phyloP scores from a whole-genome alignment of 805 yeast genomes.

The Ogataea ganodermae region DNA sequence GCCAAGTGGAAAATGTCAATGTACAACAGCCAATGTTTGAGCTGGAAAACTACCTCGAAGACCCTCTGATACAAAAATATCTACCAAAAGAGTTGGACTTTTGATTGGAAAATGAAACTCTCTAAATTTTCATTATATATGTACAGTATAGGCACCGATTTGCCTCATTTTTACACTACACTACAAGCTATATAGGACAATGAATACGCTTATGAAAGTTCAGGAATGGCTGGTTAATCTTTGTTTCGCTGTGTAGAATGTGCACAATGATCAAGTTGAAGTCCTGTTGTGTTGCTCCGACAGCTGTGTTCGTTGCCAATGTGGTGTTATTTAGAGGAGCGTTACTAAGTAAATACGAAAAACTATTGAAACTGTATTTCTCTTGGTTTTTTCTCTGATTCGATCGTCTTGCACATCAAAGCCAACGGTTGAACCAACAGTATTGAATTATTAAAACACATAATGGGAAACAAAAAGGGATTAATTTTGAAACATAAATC shows the following conservation, averaged over 20 bases:
- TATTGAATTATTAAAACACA: slow-evolving; percentile 8
- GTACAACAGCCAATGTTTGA: slow-evolving; percentile 9
- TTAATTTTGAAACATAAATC: background rate
- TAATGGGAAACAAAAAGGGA: slow-evolving; percentile 4
- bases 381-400: slow-evolving; percentile 1
- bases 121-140: background rate
- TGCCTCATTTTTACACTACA: slow-evolving; percentile 9
- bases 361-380: slow-evolving; percentile 5
- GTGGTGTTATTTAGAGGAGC: background rate
- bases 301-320: background rate
- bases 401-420: background rate
- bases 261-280: background rate
- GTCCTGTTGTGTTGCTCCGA: background rate
- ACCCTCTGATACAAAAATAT: slow-evolving; percentile 12
- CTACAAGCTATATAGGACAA: slow-evolving; percentile 12
- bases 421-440: slow-evolving; percentile 10
- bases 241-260: background rate
- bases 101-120: no score
- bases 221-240: background rate
- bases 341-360: slow-evolving; percentile 4
- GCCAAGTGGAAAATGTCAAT: slow-evolving; percentile 13
- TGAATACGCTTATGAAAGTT: background rate
- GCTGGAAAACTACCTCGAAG: slow-evolving; percentile 15
- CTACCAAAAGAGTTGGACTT: background rate
- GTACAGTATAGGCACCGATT: slow-evolving; percentile 8